These are phyloP conservation scores for Antitrichia curtipendula DNA, from an alignment of 225 moss, liverwort and hornwort genomes.

Conservation along the genomic window DNA sequence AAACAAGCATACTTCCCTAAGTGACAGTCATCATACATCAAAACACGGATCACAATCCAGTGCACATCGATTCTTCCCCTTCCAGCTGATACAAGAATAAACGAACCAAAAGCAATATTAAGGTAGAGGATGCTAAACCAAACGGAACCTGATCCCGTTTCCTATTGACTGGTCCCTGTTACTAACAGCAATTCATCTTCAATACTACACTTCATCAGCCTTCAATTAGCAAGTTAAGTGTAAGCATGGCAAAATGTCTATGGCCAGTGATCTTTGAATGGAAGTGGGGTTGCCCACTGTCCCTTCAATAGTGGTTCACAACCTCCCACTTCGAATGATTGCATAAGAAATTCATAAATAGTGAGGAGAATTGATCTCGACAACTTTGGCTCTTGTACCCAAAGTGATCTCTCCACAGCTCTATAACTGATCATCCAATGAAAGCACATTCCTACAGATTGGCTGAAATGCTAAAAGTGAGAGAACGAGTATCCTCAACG, in stretches of 20 bases:
- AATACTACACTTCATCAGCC: background rate
- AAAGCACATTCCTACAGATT: background rate
- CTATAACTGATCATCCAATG: background rate
- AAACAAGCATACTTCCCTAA: background rate
- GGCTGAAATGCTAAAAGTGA: background rate
- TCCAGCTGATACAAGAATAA: background rate
- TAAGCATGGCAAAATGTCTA: background rate
- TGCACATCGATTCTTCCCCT: background rate
- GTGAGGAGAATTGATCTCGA: background rate
- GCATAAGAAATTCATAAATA: background rate
- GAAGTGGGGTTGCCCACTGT: background rate
- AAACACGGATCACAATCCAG: background rate
- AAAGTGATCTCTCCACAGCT: background rate
- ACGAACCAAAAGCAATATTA: background rate
- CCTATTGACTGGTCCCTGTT: background rate
- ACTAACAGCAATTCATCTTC: background rate
- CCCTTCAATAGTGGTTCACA: background rate
- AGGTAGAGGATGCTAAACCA: background rate
- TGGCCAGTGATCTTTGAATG: background rate
- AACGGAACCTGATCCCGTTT: background rate
- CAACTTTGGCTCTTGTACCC: background rate
- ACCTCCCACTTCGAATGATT: background rate
- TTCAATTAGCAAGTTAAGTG: background rate
- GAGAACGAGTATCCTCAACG: background rate
- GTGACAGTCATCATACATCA: background rate